A percentile compares a stretch with the other conserved stretches of the same genome.
Evolutionary conservation across 2,329 filamentous ascomycete genomes (phyloP).

Genomic region (Claviceps paspali): DNA sequence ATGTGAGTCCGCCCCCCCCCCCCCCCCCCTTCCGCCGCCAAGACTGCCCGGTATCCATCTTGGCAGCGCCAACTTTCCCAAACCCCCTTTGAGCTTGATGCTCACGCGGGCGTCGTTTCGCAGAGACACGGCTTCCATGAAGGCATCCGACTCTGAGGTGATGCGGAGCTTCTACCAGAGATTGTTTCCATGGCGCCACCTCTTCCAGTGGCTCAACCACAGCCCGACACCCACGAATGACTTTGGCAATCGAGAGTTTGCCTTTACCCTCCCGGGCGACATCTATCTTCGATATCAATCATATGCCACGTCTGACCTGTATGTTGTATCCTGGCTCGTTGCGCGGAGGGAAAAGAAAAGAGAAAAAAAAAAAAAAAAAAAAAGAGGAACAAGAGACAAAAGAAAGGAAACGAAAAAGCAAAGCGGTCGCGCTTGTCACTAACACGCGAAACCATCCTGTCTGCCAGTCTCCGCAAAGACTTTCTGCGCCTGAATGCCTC

Average conservation of each 20-base stretch:
- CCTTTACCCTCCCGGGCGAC: slow-evolving; percentile 85
- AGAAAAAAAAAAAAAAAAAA: background rate
- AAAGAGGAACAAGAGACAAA: background rate
- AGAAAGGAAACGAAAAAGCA: too few species aligned
- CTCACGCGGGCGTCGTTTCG: too few species aligned
- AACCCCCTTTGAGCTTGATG: too few species aligned
- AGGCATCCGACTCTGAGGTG: slow-evolving; percentile 60
- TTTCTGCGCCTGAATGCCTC: slow-evolving; percentile 77
- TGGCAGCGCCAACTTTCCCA: too few species aligned
- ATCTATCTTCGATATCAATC: slow-evolving; percentile 86
- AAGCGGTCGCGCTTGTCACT: too few species aligned
- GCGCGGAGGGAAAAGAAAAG: background rate
- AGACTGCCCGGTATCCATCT: too few species aligned
- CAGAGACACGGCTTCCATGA: slow-evolving; percentile 19
- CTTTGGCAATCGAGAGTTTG: slow-evolving; percentile 89
- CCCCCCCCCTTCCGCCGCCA: too few species aligned
- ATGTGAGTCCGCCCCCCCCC: slow-evolving; percentile 25
- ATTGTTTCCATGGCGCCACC: slow-evolving; percentile 81
- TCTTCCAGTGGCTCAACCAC: slow-evolving; percentile 98
- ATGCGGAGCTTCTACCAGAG: slow-evolving; percentile 93
- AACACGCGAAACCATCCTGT: slow-evolving; percentile 5
- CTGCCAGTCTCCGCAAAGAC: slow-evolving; percentile 64
- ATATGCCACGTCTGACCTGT: slow-evolving; percentile 39
- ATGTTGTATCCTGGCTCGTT: too few species aligned
- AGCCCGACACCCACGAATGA: slow-evolving; percentile 72